Base-by-base conservation (phyloP, 1,284 basidiomycete species). In the Marasmius tenuissimus region DNA sequence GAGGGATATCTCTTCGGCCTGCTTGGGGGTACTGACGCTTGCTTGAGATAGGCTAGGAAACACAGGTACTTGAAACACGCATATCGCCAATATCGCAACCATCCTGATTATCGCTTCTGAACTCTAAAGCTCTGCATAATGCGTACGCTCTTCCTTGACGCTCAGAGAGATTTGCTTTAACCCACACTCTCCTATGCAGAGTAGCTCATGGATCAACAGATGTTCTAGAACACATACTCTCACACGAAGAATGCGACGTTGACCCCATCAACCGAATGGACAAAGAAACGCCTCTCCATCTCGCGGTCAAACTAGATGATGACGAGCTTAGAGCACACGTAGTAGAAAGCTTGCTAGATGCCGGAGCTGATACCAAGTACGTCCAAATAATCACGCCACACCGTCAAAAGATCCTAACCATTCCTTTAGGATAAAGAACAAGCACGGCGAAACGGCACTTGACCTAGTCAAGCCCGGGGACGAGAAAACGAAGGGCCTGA, bases 271-370 rank as follows among this genome's bases (percentile, higher is more conserved):
- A 96, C 73, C 81, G 84, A 20, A 74, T 92, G 37, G 86, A 90
- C 45, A 84, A 85, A 9, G 87, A 89, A 40, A 96, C 94, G 0
- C 94, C 94, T 1, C 78, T 97, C 10, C 94, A 96, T 72, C 82
- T 94, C 18, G 94, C 93, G 0, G 80, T 92, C 16, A 76, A 79
- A 66, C 73, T 90, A 60, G 80, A 87, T 64, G 82, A 93, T 61
- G 77, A 78, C 6, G 87, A 88, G 47, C 75, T 86, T 8, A 80
- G 92, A 45, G 69, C 70, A 53, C 69, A 76, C 55, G 73, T 89
- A 61, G 85, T 91, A 22, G 81, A 85, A 65, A 86, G 82, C 62
- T 75, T 94, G 56, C 74, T 94, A 4, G 92, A 93, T 1, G 91
- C 91, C 1, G 92, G 92, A 4, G 91, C 92, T 1, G 86, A 92